phyloP scores from a whole-genome alignment of 192 early-diverging fungal genomes.

The Podila minutissima region DNA sequence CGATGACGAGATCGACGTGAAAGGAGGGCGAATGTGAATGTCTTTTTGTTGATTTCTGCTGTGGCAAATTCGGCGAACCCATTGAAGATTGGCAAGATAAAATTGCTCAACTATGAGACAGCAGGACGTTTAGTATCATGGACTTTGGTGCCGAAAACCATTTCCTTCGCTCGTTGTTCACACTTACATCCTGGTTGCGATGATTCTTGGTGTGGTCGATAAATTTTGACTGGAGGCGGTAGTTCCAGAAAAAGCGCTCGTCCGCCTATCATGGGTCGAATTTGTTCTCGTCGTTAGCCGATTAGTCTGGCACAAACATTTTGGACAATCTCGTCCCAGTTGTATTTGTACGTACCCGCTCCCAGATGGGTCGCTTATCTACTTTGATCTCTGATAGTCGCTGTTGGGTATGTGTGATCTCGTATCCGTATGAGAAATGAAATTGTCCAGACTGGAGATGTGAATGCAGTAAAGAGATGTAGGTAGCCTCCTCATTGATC shows the following conservation, averaged over 20 bases:
- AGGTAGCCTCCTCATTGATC: constrained; percentile 59
- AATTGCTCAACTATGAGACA: constrained; percentile 68
- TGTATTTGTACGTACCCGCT: constrained; percentile 55
- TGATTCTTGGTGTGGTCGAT: constrained; percentile 63
- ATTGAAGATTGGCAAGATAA: constrained; percentile 91
- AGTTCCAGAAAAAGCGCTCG: constrained; percentile 97
- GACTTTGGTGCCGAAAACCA: neutral
- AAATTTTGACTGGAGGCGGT: constrained; percentile 70
- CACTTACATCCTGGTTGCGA: constrained; percentile 54
- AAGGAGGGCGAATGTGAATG: constrained; percentile 81
- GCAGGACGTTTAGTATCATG: neutral
- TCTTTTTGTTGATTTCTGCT: constrained; percentile 65
- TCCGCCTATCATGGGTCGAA: constrained; percentile 66
- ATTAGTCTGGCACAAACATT: too few relatives aligned
- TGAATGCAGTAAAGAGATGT: constrained; percentile 56
- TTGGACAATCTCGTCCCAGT: neutral
- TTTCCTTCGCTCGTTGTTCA: neutral
- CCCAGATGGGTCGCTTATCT: constrained; percentile 54
- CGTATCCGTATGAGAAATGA: constrained; percentile 90
- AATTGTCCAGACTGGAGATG: constrained; percentile 58
- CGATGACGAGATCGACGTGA: constrained; percentile 84
- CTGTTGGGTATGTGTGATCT: constrained; percentile 89
- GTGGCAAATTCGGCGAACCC: constrained; percentile 79
- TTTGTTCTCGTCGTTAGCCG: too few relatives aligned
- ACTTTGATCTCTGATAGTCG: constrained; percentile 65